Conservation (phyloP, 140 eudicot genomes). For the Flaveria floridana region DNA sequence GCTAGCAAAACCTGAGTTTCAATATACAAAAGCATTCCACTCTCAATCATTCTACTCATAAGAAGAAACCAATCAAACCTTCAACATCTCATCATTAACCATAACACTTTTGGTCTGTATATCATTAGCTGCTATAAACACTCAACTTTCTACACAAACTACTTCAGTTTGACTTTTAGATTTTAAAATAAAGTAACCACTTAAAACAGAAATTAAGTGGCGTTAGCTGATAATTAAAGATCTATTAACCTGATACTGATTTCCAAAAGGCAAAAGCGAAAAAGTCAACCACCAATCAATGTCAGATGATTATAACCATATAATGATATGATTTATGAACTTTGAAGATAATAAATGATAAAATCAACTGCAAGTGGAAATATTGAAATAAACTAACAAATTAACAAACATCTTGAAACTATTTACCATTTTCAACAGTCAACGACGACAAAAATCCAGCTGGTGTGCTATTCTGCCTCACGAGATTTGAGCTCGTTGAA, state of each 20-base stretch:
- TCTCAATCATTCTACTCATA: conserved; percentile 10
- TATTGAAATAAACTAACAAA: not conserved
- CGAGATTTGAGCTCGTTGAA: conserved; percentile 41
- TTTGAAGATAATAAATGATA: conserved; percentile 8
- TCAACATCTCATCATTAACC: not conserved
- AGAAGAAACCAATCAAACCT: not conserved
- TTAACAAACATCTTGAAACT: conserved; percentile 19
- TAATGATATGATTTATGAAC: not conserved
- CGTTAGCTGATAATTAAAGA: conserved; percentile 10
- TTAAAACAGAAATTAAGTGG: not conserved
- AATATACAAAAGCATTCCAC: conserved; percentile 16
- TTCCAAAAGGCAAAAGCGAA: conserved; percentile 16
- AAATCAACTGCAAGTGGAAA: conserved; percentile 34
- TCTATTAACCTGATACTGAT: conserved; percentile 6
- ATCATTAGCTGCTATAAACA: not conserved
- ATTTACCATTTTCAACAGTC: conserved; percentile 52
- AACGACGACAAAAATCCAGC: conserved; percentile 65
- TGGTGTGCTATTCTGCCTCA: conserved; percentile 80
- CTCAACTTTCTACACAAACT: conserved; percentile 7
- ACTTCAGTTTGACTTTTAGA: conserved; percentile 16
- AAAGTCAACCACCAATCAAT: conserved; percentile 34
- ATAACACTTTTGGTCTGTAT: not conserved
- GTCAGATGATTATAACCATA: conserved; percentile 7
- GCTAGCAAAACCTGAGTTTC: conserved; percentile 52
- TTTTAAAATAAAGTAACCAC: not conserved